phyloP scores from a whole-genome alignment of 257 asterid genomes.

The Solanum pimpinellifolium region DNA sequence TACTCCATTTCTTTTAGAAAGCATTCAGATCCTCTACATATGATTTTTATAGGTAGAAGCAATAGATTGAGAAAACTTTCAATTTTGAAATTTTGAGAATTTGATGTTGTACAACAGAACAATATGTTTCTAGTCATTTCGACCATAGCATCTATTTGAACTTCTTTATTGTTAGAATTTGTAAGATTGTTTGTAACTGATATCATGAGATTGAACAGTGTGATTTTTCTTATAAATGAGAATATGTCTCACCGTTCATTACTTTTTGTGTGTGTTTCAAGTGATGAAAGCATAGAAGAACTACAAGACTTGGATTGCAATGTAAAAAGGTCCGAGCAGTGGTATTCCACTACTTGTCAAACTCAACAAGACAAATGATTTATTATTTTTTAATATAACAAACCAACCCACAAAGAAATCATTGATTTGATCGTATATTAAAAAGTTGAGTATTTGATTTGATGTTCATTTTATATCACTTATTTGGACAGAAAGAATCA shows the following conservation, averaged over 20 bases:
- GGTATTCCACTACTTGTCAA: conserved; percentile 1
- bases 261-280: neutral
- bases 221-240: neutral
- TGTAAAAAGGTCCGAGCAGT: neutral
- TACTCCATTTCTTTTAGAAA: no score
- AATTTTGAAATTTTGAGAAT: neutral
- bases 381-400: no score
- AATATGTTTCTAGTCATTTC: neutral
- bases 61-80: no score
- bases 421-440: no score
- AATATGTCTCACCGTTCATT: neutral
- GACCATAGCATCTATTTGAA: neutral
- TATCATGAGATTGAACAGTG: neutral
- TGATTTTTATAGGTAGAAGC: no score
- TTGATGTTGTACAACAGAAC: neutral
- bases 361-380: neutral
- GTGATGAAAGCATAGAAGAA: neutral
- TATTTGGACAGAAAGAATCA: no score
- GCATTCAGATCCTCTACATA: no score
- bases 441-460: no score
- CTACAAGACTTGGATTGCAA: neutral
- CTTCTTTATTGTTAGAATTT: neutral
- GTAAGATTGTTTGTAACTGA: neutral
- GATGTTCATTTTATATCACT: no score
- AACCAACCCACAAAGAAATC: no score